Evolutionary conservation across 2,329 filamentous ascomycete species (phyloP).

Genomic region (Dactylellina parvicollis): DNA sequence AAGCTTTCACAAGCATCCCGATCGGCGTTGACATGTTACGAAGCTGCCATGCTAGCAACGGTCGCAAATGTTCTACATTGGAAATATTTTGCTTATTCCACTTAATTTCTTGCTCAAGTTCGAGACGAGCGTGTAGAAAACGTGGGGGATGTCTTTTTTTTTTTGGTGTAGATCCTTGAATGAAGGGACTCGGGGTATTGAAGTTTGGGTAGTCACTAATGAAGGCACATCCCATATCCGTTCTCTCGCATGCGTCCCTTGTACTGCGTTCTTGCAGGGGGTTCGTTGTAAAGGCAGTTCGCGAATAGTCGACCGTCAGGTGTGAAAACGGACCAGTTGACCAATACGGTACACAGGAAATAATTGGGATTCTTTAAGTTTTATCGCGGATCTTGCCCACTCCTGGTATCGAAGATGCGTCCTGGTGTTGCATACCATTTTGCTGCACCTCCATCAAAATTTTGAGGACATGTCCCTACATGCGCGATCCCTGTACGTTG

Average conservation of each 20-base stretch:
- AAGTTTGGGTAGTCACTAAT: slow-evolving; percentile 36
- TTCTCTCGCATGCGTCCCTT: slow-evolving; percentile 23
- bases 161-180: slow-evolving; percentile 29
- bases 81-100: slow-evolving; percentile 44
- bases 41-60: slow-evolving; percentile 12
- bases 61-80: slow-evolving; percentile 42
- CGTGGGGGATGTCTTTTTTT: slow-evolving; percentile 40
- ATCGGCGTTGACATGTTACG: slow-evolving; percentile 34
- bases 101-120: slow-evolving; percentile 24
- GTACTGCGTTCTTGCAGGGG: slow-evolving; percentile 28
- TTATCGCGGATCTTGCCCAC: slow-evolving; percentile 32
- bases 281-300: slow-evolving; percentile 12
- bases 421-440: slow-evolving; percentile 37
- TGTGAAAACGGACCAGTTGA: slow-evolving; percentile 1
- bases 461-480: slow-evolving; percentile 10
- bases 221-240: slow-evolving; percentile 46
- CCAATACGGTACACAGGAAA: slow-evolving; percentile 15
- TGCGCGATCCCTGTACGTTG: slow-evolving; percentile 41
- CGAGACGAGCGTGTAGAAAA: slow-evolving; percentile 36
- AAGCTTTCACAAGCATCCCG: slow-evolving; percentile 33
- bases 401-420: slow-evolving; percentile 33
- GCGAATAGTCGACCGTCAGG: neutral
- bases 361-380: slow-evolving; percentile 1
- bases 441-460: slow-evolving; percentile 13
- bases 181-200: slow-evolving; percentile 18